Percentiles rank a stretch among this genome's conserved stretches.
These are phyloP conservation scores for Nicotiana noctiflora DNA, from an alignment of 257 asterid species.

Conservation along the genomic window DNA sequence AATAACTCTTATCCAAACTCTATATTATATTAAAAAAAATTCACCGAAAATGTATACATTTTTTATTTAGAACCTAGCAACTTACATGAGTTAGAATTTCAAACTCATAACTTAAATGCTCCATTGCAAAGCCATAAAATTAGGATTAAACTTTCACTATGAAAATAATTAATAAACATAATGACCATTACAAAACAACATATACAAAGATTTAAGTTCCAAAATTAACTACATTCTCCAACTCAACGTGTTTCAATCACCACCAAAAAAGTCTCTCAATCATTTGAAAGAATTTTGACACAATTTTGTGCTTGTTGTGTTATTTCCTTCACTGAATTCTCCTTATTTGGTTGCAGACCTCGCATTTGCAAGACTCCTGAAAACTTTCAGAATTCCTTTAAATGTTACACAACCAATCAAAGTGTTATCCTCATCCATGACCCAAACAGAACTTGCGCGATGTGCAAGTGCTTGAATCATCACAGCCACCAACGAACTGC, in stretches of 20 bases:
- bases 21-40: too few relatives aligned
- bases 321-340: conserved; percentile 7
- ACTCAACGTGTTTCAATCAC: neutral
- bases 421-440: conserved; percentile 52
- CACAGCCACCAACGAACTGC: conserved; percentile 71
- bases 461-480: conserved; percentile 75
- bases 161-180: neutral
- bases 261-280: neutral
- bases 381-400: conserved; percentile 51
- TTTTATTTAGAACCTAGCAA: too few relatives aligned
- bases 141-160: neutral
- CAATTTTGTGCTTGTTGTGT: neutral
- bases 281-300: neutral
- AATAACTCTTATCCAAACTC: too few relatives aligned
- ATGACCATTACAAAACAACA: neutral
- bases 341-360: conserved; percentile 10
- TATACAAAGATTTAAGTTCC: neutral
- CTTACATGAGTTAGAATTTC: too few relatives aligned
- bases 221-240: neutral
- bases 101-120: too few relatives aligned
- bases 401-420: conserved; percentile 60
- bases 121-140: neutral
- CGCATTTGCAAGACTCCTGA: conserved; percentile 23
- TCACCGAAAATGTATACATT: too few relatives aligned
- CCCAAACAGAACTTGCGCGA: conserved; percentile 69